A percentile compares a stretch with the other conserved stretches of the same genome.
Conservation (phyloP, 345 rosid genomes). For the Populus deltoides region DNA sequence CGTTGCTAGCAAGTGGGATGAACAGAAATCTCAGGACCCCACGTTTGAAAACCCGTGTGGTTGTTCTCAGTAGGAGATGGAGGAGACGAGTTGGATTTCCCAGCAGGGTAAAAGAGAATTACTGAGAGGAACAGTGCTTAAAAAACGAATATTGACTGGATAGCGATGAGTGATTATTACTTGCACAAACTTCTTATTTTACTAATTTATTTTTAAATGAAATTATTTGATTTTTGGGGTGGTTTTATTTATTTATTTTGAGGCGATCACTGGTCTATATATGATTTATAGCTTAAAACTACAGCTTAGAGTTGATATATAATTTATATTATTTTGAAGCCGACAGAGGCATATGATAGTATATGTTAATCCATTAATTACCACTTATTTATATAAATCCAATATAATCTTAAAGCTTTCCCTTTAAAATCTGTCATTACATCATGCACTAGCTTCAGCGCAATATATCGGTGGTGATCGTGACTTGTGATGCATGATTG, state of each 20-base stretch:
- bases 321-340: too few relatives aligned
- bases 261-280: neutral
- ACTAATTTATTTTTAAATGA: too few relatives aligned
- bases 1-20: neutral
- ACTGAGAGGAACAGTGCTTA: neutral
- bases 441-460: neutral
- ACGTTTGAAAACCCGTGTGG: neutral
- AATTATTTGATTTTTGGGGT: too few relatives aligned
- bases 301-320: too few relatives aligned
- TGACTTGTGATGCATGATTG: too few relatives aligned
- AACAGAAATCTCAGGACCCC: neutral
- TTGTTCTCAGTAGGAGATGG: neutral
- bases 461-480: too few relatives aligned
- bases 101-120: neutral
- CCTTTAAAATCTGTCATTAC: neutral
- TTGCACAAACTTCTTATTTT: too few relatives aligned
- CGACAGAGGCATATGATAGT: neutral
- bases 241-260: neutral
- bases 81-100: neutral
- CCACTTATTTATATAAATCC: neutral
- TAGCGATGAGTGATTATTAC: too few relatives aligned
- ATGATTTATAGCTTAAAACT: too few relatives aligned
- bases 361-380: neutral
- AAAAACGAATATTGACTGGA: neutral
- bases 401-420: neutral